Evolutionary conservation across 2,329 filamentous ascomycete species (phyloP).

Genomic region (Botrytis sinoallii): DNA sequence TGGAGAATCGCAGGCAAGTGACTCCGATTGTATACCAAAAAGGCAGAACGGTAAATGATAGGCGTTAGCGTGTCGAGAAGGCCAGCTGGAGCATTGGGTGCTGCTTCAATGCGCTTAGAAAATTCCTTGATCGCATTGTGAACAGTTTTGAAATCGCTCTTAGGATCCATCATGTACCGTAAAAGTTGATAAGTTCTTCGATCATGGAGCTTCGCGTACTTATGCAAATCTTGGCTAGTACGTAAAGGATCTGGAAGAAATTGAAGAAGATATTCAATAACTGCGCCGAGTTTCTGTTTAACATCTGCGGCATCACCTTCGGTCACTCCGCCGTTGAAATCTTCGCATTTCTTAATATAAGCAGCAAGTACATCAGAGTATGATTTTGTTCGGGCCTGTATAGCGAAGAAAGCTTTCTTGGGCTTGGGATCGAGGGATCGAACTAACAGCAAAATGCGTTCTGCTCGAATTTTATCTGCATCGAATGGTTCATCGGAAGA

Average conservation of each 20-base stretch:
- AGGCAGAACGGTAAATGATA: conserved; percentile 77
- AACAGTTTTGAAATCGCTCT: conserved; percentile 90
- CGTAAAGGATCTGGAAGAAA: conserved; percentile 73
- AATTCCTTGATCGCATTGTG: conserved; percentile 88
- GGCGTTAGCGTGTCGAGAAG: conserved; percentile 78
- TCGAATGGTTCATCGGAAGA: conserved; percentile 51
- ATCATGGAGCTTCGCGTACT: conserved; percentile 88
- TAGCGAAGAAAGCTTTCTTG: conserved; percentile 82
- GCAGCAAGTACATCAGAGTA: conserved; percentile 70
- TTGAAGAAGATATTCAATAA: conserved; percentile 69
- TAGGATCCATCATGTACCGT: conserved; percentile 76
- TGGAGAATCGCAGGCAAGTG: conserved; percentile 89
- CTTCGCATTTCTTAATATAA: conserved; percentile 82
- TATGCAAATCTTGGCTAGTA: conserved; percentile 75
- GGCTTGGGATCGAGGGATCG: conserved; percentile 74
- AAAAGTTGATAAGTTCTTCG: conserved; percentile 86
- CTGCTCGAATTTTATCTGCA: conserved; percentile 73
- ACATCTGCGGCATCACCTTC: conserved; percentile 65
- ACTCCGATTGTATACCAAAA: conserved; percentile 89
- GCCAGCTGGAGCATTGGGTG: conserved; percentile 53
- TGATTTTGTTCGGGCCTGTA: conserved; percentile 74
- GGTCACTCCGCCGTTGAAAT: conserved; percentile 83
- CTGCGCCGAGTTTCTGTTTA: conserved; percentile 67
- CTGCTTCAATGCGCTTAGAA: conserved; percentile 72
- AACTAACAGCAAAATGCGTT: conserved; percentile 79